phyloP scores from a whole-genome alignment of 2,329 filamentous ascomycete genomes.

The Colletotrichum destructivum region DNA sequence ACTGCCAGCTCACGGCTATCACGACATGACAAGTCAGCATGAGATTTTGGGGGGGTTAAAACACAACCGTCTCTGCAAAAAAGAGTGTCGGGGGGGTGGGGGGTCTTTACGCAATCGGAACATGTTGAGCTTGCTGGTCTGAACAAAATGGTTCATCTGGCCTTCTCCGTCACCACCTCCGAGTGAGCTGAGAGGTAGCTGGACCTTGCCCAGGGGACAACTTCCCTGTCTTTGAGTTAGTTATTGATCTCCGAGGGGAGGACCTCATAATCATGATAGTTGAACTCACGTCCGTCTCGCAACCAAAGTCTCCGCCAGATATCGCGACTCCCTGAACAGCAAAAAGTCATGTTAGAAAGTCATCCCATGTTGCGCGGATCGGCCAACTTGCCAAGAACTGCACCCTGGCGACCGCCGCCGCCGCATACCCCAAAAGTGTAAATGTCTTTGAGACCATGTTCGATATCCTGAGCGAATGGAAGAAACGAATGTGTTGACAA shows the following conservation, averaged over 20 bases:
- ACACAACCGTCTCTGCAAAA: too few species aligned
- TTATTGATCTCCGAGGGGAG: background rate
- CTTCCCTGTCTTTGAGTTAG: slow-evolving; percentile 50
- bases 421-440: slow-evolving; percentile 36
- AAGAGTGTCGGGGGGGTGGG: background rate
- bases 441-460: slow-evolving; percentile 36
- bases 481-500: slow-evolving; percentile 15
- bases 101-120: slow-evolving; percentile 58
- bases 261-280: background rate
- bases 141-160: slow-evolving; percentile 72
- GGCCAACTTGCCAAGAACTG: slow-evolving; percentile 39
- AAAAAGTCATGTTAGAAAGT: background rate
- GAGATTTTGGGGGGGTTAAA: too few species aligned
- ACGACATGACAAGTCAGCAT: too few species aligned
- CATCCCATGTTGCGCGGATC: slow-evolving; percentile 29
- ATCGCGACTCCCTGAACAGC: slow-evolving; percentile 57
- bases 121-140: slow-evolving; percentile 66
- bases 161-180: slow-evolving; percentile 57
- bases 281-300: slow-evolving; percentile 58
- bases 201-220: slow-evolving; percentile 54
- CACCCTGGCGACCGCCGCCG: slow-evolving; percentile 37
- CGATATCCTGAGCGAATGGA: slow-evolving; percentile 30
- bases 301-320: slow-evolving; percentile 65
- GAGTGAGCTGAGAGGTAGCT: slow-evolving; percentile 52
- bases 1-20: slow-evolving; percentile 68